Conservation (phyloP, 768 basidiomycete genomes). For the Hypholoma sublateritium region DNA sequence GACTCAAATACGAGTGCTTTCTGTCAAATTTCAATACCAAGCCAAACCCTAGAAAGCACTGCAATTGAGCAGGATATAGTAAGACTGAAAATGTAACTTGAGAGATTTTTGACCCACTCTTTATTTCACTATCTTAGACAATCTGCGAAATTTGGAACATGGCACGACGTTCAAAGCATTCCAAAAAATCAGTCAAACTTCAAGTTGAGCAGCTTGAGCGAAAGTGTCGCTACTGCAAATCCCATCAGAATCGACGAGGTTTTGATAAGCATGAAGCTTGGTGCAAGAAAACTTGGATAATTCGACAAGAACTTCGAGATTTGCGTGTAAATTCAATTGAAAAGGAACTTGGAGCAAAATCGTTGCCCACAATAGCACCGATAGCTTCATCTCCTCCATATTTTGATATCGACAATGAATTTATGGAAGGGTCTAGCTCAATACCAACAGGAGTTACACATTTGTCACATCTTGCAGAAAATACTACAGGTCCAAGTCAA, state of each 20-base stretch:
- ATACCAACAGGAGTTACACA: background rate
- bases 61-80: too few relatives aligned
- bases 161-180: background rate
- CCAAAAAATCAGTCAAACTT: background rate
- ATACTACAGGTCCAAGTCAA: too few relatives aligned
- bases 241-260: constrained; percentile 5
- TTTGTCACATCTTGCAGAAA: too few relatives aligned
- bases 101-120: too few relatives aligned
- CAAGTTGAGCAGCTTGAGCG: background rate
- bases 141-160: background rate
- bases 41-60: too few relatives aligned
- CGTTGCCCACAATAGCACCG: too few relatives aligned
- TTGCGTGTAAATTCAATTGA: background rate
- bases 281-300: constrained; percentile 6
- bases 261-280: constrained; percentile 13
- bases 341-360: too few relatives aligned
- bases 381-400: background rate
- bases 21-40: too few relatives aligned
- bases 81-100: too few relatives aligned
- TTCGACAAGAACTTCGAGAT: background rate
- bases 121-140: background rate
- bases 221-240: constrained; percentile 11
- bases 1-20: too few relatives aligned
- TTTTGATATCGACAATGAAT: background rate
- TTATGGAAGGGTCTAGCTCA: background rate